Evolutionary conservation across 164 flowering plant species (phyloP).

Genomic region (Nymphaea colorata): DNA sequence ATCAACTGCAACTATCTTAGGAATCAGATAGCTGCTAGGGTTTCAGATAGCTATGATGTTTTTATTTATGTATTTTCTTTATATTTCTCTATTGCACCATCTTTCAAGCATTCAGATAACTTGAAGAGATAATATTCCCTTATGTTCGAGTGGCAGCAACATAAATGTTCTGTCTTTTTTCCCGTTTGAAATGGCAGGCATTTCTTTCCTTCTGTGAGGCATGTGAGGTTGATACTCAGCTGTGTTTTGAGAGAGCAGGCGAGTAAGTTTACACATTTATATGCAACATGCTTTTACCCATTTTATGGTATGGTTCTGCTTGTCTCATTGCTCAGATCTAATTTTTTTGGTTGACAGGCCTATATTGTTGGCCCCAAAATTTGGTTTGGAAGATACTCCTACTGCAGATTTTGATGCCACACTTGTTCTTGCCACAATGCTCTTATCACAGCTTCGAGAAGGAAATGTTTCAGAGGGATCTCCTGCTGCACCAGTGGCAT

Average conservation of each 20-base stretch:
- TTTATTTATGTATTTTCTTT: too few species aligned
- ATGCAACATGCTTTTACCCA: neutral
- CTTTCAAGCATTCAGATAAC: too few species aligned
- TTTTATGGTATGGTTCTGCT: neutral
- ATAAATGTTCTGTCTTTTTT: neutral
- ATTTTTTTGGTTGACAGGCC: slow-evolving; percentile 43
- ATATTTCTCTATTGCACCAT: too few species aligned
- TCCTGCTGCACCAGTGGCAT: slow-evolving; percentile 15
- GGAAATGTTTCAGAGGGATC: slow-evolving; percentile 34
- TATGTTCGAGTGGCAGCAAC: neutral
- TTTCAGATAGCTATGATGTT: too few species aligned
- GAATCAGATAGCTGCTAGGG: too few species aligned
- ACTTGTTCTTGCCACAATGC: slow-evolving; percentile 93
- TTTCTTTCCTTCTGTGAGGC: slow-evolving; percentile 90
- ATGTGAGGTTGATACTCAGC: slow-evolving; percentile 88
- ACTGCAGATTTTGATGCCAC: slow-evolving; percentile 71
- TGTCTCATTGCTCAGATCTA: too few species aligned
- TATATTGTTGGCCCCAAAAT: slow-evolving; percentile 87
- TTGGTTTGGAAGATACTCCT: slow-evolving; percentile 67
- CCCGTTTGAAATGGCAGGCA: slow-evolving; percentile 37
- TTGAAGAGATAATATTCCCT: too few species aligned
- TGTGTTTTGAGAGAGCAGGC: slow-evolving; percentile 90
- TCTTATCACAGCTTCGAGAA: slow-evolving; percentile 62
- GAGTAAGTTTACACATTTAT: slow-evolving; percentile 48
- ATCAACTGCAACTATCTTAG: too few species aligned